These are phyloP conservation scores for Linum lewisii DNA, from an alignment of 345 rosid species.

Conservation along the genomic window DNA sequence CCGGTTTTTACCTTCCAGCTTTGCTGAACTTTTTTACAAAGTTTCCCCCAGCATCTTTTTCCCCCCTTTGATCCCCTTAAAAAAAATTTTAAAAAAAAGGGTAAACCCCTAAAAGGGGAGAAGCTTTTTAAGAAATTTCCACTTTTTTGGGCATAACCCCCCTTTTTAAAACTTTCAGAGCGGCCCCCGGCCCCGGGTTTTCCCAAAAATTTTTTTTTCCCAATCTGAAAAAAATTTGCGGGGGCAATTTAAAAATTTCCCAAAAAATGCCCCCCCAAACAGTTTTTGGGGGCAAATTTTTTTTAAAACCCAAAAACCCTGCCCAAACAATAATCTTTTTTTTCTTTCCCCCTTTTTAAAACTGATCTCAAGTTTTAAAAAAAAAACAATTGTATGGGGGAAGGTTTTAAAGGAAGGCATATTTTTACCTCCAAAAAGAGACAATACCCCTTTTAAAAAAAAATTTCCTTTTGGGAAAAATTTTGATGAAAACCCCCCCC, in stretches of 20 bases:
- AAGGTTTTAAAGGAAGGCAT: too few relatives aligned
- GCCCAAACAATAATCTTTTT: background rate
- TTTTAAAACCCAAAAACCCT: background rate
- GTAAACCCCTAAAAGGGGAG: too few relatives aligned
- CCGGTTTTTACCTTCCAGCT: constrained; percentile 97
- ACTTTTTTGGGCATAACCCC: constrained; percentile 98
- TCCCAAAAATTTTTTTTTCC: constrained; percentile 97
- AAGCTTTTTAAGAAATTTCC: constrained; percentile 31
- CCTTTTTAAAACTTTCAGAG: constrained; percentile 88
- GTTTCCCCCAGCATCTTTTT: constrained; percentile 98
- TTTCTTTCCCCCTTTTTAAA: too few relatives aligned
- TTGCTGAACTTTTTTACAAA: constrained; percentile 88
- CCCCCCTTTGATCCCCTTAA: constrained; percentile 67
- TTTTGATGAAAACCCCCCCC: constrained; percentile 94
- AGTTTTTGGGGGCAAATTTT: too few relatives aligned
- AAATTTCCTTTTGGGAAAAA: constrained; percentile 76
- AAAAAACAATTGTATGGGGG: too few relatives aligned
- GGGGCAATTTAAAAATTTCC: too few relatives aligned
- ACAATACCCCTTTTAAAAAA: too few relatives aligned
- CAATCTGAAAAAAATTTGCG: constrained; percentile 42
- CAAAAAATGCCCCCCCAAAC: too few relatives aligned
- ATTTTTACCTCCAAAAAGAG: too few relatives aligned
- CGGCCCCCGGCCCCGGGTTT: constrained; percentile 79
- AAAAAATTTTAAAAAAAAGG: too few relatives aligned
- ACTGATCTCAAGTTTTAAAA: too few relatives aligned